Evolutionary conservation across 805 yeast genomes (phyloP).

Genomic region (Tetrapisispora fleetii): DNA sequence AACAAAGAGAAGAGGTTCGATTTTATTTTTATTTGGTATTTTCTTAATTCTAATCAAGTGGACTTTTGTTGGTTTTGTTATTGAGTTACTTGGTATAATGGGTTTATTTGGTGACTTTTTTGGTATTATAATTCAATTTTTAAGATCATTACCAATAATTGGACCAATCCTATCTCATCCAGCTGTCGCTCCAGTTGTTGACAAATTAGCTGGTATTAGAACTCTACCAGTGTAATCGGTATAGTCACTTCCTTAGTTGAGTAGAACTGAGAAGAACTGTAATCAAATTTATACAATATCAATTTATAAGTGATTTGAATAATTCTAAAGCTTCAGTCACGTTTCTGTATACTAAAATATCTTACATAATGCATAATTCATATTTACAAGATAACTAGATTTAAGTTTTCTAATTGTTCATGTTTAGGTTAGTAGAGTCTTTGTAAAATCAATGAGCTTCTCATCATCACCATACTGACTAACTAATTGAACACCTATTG

Average conservation of each 20-base stretch:
- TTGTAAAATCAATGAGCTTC: constrained; percentile 38
- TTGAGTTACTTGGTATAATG: constrained; percentile 83
- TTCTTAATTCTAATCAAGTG: constrained; percentile 61
- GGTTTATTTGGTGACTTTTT: constrained; percentile 90
- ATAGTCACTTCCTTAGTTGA: neutral
- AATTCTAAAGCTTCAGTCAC: neutral
- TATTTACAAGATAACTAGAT: neutral
- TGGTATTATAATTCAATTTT: constrained; percentile 76
- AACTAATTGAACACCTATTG: constrained; percentile 65
- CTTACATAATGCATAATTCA: neutral
- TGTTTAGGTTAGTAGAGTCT: neutral
- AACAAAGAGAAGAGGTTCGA: constrained; percentile 73
- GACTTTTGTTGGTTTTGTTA: constrained; percentile 74
- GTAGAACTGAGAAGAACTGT: neutral
- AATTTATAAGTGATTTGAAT: neutral
- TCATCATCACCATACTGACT: constrained; percentile 83
- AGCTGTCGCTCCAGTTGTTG: constrained; percentile 63
- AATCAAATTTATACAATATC: neutral
- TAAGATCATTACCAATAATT: constrained; percentile 77
- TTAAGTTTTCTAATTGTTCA: neutral
- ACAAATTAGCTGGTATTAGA: constrained; percentile 54
- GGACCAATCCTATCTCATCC: constrained; percentile 84
- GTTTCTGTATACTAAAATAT: neutral
- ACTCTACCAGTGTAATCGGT: constrained; percentile 49
- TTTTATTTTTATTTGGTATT: constrained; percentile 71